Base-by-base conservation (phyloP, 352 stramenopile species). In the Achlya hypogyna region DNA sequence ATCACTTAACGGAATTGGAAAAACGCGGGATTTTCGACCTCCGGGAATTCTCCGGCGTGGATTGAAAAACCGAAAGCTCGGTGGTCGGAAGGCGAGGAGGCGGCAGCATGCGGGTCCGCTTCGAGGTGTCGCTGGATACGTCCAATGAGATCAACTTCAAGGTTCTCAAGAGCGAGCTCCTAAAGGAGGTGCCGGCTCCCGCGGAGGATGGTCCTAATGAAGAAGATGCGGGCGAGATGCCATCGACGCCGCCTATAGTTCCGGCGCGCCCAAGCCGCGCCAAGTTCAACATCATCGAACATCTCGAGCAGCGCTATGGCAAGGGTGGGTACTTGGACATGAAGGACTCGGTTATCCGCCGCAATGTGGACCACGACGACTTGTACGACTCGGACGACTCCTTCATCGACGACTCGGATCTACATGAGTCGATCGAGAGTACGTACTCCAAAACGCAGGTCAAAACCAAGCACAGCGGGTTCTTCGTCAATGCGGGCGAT, bases 311-410 rank as follows among this genome's bases (percentile, higher is more conserved):
- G 62, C 81, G 86, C 2, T 94, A 94, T 52, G 86, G 86, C 31
- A 74, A 80, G 22, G 86, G 86, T 5, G 74, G 80, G 1, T 73
- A 91, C 58, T 68, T 91, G 14, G 76, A 86, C 29, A 47, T 53
- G 28, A 65, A 74, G 9, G 62, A 63, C 43, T 70, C 62, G 2
- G 71, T 74, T 5, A 59, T 49, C 62, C 2, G 71, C 51, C 63
- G 78, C 2, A 75, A 85, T 31, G 73, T 75, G 23, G 86, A 92
- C 43, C 81, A 92, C 67, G 86, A 94, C 65, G 84, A 94, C 62
- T 73, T 93, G 67, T 94, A 94, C 72, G 86, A 94, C 74, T 90
- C 82, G 69, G 86, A 94, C 62, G 86, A 94, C 71, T 92, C 86
- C 63, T 94, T 94, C 56, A 94, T 94, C 53, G 86, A 94, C 60